Evolutionary conservation across 768 basidiomycete genomes (phyloP).

Genomic region (Lactifluus subvellereus): DNA sequence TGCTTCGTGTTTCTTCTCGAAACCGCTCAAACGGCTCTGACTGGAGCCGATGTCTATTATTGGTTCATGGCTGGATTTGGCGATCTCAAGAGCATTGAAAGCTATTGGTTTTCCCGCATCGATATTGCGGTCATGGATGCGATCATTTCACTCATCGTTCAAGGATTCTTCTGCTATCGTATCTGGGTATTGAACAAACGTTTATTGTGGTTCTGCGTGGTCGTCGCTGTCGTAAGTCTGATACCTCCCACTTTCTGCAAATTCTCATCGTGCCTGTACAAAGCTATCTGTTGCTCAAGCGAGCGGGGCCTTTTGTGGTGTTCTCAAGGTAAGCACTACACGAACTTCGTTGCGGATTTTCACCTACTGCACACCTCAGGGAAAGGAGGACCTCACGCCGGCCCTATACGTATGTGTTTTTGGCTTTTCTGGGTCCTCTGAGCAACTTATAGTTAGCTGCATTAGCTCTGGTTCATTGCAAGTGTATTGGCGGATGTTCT

Average conservation of each 20-base stretch:
- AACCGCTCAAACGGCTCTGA: slow-evolving; percentile 12
- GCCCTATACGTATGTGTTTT: slow-evolving; percentile 1
- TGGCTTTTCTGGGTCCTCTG: not conserved
- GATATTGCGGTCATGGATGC: slow-evolving; percentile 8
- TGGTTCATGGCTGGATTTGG: slow-evolving; percentile 19
- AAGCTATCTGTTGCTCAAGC: slow-evolving; percentile 5
- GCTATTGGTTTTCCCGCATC: slow-evolving; percentile 2
- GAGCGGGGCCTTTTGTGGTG: not conserved
- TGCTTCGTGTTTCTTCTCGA: slow-evolving; percentile 6
- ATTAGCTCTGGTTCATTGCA: slow-evolving; percentile 13
- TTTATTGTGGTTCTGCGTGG: slow-evolving; percentile 1
- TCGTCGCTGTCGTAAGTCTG: slow-evolving; percentile 1
- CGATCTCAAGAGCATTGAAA: not conserved
- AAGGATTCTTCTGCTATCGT: slow-evolving; percentile 13
- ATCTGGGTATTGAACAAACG: slow-evolving; percentile 13
- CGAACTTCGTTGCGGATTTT: not conserved
- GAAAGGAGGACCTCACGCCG: not conserved
- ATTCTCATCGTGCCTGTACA: not conserved
- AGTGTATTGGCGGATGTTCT: slow-evolving; percentile 10
- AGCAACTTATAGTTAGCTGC: not conserved
- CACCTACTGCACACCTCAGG: not conserved
- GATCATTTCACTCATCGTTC: slow-evolving; percentile 10
- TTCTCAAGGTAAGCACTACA: not conserved
- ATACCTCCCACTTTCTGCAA: not conserved
- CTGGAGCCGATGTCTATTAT: slow-evolving; percentile 14